phyloP scores from a whole-genome alignment of 345 rosid species.

The Carallia pectinifolia region DNA sequence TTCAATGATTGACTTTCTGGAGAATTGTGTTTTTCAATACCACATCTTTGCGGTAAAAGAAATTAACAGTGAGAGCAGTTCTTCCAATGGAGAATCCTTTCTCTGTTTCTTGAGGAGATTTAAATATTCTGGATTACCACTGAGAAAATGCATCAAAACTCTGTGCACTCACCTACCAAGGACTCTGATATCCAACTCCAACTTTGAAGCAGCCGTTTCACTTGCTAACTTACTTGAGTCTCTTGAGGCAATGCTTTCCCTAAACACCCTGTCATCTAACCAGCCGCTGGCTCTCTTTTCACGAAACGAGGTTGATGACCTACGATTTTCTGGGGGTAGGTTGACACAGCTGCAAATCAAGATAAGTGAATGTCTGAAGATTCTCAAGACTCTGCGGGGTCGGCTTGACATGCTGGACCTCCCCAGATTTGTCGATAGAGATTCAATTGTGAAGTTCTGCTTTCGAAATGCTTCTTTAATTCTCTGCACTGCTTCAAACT shows the following conservation, averaged over 20 bases:
- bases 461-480: conserved; percentile 31
- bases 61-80: background rate
- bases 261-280: conserved; percentile 20
- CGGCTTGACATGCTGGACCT: conserved; percentile 24
- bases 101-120: conserved; percentile 28
- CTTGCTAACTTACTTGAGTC: conserved; percentile 27
- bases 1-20: conserved; percentile 29
- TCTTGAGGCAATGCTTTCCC: conserved; percentile 17
- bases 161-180: conserved; percentile 36
- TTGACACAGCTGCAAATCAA: background rate
- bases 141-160: conserved; percentile 21
- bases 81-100: conserved; percentile 18
- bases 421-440: conserved; percentile 16
- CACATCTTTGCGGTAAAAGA: conserved; percentile 25
- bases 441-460: conserved; percentile 28
- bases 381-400: conserved; percentile 12
- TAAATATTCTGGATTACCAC: background rate
- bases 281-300: background rate
- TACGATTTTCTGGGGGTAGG: background rate
- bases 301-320: background rate
- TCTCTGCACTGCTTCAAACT: conserved; percentile 44
- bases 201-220: conserved; percentile 5
- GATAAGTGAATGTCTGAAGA: conserved; percentile 30
- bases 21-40: conserved; percentile 28
- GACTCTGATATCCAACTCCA: conserved; percentile 19